Conservation (phyloP, 208 protist species). For the Phytomonas sp. region DNA sequence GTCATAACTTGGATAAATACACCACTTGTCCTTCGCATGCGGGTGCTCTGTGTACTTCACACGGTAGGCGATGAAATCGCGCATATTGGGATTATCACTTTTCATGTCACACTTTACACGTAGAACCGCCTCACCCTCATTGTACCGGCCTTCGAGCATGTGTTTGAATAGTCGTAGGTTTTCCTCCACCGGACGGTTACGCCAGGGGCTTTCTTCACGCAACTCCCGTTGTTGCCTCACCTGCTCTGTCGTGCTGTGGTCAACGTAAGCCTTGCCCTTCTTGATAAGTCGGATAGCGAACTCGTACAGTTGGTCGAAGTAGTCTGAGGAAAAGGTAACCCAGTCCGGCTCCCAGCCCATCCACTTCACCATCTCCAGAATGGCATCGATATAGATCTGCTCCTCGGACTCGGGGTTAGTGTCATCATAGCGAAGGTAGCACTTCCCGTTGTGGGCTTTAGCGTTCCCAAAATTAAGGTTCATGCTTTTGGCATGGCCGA, state of each 20-base stretch:
- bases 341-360: constrained; percentile 89
- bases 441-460: constrained; percentile 87
- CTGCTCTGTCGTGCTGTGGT: constrained; percentile 94
- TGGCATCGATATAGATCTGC: constrained; percentile 96
- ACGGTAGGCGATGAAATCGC: constrained; percentile 98
- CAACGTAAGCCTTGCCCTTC: constrained; percentile 96
- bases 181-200: constrained; percentile 88
- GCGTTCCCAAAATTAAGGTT: constrained; percentile 98
- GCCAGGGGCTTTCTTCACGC: constrained; percentile 85
- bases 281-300: constrained; percentile 98
- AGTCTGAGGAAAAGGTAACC: constrained; percentile 98
- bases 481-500: constrained; percentile 99
- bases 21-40: constrained; percentile 94
- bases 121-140: constrained; percentile 96
- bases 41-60: constrained; percentile 96
- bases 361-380: constrained; percentile 89
- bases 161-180: constrained; percentile 88
- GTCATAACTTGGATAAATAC: constrained; percentile 99
- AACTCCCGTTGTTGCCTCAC: constrained; percentile 86
- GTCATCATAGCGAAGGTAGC: constrained; percentile 98
- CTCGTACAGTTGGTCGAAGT: constrained; percentile 98
- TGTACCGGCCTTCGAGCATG: constrained; percentile 93
- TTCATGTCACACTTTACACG: constrained; percentile 98
- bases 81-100: constrained; percentile 96
- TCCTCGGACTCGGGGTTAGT: constrained; percentile 98